phyloP scores from a whole-genome alignment of 2,329 filamentous ascomycete species.

The Cladosporium austrohemisphaericum region DNA sequence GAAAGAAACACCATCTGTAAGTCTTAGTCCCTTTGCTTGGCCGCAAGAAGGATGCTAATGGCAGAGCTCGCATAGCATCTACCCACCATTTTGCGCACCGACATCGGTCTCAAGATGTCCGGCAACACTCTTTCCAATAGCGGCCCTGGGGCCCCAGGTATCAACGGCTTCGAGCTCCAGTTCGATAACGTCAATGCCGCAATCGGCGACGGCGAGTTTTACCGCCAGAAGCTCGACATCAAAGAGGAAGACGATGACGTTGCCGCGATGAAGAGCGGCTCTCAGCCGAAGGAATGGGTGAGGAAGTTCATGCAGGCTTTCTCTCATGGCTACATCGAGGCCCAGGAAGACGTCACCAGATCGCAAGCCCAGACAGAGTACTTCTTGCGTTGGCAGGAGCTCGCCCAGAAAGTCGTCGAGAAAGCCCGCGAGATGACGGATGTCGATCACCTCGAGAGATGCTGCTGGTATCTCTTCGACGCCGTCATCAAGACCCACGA shows the following conservation, averaged over 20 bases:
- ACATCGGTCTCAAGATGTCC: too few relatives aligned
- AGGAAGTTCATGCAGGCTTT: background rate
- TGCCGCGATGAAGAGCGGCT: background rate
- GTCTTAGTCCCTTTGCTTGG: too few relatives aligned
- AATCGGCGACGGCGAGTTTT: too few relatives aligned
- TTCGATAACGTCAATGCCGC: too few relatives aligned
- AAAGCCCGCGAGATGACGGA: background rate
- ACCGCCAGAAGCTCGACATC: too few relatives aligned
- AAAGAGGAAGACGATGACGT: background rate
- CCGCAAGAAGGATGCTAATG: too few relatives aligned
- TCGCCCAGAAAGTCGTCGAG: background rate
- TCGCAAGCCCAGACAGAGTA: background rate
- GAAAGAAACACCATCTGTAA: too few relatives aligned
- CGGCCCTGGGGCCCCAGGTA: too few relatives aligned
- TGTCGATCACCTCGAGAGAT: background rate
- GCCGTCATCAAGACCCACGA: constrained; percentile 2
- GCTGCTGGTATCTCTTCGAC: constrained; percentile 4
- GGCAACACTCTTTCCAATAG: too few relatives aligned
- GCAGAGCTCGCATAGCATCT: too few relatives aligned
- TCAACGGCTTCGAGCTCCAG: too few relatives aligned
- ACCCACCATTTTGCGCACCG: too few relatives aligned
- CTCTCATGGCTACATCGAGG: background rate
- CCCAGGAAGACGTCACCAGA: background rate
- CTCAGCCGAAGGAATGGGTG: background rate
- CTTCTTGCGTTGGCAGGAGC: constrained; percentile 2